Base-by-base conservation (phyloP, 1,284 basidiomycete species). In the Prillingera fragicola region DNA sequence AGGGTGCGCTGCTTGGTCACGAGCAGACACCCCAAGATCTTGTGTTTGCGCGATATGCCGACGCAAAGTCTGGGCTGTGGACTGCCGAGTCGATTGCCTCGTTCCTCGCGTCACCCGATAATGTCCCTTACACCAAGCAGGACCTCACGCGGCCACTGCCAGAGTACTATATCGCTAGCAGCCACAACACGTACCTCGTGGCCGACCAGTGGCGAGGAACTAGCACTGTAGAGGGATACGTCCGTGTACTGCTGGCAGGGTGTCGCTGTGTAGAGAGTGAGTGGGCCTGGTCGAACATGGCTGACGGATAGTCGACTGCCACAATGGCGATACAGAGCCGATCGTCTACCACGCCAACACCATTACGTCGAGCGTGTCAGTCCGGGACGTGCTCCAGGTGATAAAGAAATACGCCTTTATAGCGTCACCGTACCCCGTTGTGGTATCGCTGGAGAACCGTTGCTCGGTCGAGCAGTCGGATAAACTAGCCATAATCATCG, bases 131-230 rank as follows among this genome's bases (percentile, higher is more conserved):
- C 55, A 65, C 18, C 65, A 69, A 32, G 62, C 78, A 83, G 38
- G 80, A 87, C 48, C 80, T 96, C 88, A 83, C 82, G 1, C 76
- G 78, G 1, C 89, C 94, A 1, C 72, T 96, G 9, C 78, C 81
- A 5, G 85, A 95, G 48, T 97, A 97, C 67, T 95, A 79, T 61
- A 84, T 97, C 59, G 91, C 88, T 5, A 87, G 88, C 14, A 94
- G 89, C 24, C 95, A 98, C 65, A 98, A 99, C 61, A 98, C 95
- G 0, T 98, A 99, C 61, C 81, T 99, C 5, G 83, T 96, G 10
- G 92, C 92, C 0, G 82, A 90, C 56, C 95, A 99, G 64, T 82
- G 95, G 45, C 81, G 92, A 8, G 94, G 95, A 3, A 83, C 85
- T 42, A 91, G 87, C 52, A 96, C 94, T 0, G 83, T 94, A 29